Conservation (phyloP, 73 alveolate genomes). For the Tetrahymena malaccensis region DNA sequence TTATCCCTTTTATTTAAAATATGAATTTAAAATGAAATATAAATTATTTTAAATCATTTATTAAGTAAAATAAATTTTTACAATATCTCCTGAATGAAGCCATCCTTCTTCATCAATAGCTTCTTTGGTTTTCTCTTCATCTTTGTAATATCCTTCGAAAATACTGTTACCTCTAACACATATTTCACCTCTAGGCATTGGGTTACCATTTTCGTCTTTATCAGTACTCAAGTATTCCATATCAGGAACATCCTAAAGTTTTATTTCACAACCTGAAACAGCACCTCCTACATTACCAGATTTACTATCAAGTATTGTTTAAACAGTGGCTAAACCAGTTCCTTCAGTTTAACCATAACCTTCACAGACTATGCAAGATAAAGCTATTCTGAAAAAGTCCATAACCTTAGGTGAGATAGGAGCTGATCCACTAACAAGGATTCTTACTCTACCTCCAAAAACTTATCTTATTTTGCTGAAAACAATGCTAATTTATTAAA, state of each 20-base stretch:
- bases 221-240: conserved; percentile 74
- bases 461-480: conserved; percentile 46
- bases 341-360: conserved; percentile 96
- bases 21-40: too few relatives aligned
- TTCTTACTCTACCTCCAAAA: conserved; percentile 82
- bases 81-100: conserved; percentile 91
- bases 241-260: conserved; percentile 87
- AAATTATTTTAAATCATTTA: background rate
- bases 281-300: conserved; percentile 92
- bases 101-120: conserved; percentile 86
- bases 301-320: conserved; percentile 49
- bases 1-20: conserved; percentile 22
- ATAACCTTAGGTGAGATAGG: conserved; percentile 81
- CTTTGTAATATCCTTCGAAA: conserved; percentile 73
- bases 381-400: conserved; percentile 63
- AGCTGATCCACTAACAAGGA: conserved; percentile 87
- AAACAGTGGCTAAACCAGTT: conserved; percentile 58
- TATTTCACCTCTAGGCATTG: conserved; percentile 91
- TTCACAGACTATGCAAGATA: conserved; percentile 62
- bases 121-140: conserved; percentile 58
- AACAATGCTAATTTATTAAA: conserved; percentile 38
- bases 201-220: conserved; percentile 35
- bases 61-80: background rate
- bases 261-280: conserved; percentile 62
- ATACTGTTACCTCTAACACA: conserved; percentile 89